Evolutionary conservation across 371 early-diverging fungal species (phyloP).

Genomic region (Umbelopsis sp.): DNA sequence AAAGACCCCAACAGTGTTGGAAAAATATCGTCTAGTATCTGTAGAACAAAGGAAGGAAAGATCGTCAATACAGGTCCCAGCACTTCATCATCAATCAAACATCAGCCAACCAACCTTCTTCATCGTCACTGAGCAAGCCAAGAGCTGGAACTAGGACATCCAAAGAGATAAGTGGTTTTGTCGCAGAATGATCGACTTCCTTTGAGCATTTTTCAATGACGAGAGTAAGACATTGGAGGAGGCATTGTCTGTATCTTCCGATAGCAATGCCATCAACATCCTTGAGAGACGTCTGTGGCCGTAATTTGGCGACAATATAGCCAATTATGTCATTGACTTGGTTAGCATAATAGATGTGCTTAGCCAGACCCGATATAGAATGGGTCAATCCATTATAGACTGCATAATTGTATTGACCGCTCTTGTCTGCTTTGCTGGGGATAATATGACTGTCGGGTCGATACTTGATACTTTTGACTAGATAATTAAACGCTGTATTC

Average conservation of each 20-base stretch:
- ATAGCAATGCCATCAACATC: constrained; percentile 51
- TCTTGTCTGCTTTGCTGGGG: constrained; percentile 19
- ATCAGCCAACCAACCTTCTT: constrained; percentile 25
- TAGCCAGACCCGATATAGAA: constrained; percentile 74
- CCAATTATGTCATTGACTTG: constrained; percentile 83
- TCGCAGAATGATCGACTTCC: constrained; percentile 29
- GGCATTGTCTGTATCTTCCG: constrained; percentile 43
- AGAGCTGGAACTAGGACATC: constrained; percentile 47
- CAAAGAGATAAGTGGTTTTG: constrained; percentile 28
- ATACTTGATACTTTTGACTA: constrained; percentile 53
- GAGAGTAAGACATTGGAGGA: constrained; percentile 48
- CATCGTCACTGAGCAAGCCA: constrained; percentile 35
- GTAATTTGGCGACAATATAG: constrained; percentile 70
- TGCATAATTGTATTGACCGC: constrained; percentile 36
- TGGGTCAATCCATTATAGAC: constrained; percentile 58
- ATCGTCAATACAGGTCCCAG: neutral
- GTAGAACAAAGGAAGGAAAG: neutral
- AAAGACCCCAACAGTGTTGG: neutral
- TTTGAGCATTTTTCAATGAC: constrained; percentile 19
- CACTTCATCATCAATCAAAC: neutral
- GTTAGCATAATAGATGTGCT: constrained; percentile 81
- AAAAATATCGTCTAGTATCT: constrained; percentile 2
- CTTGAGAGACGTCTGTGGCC: constrained; percentile 39
- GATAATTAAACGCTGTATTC: constrained; percentile 65
- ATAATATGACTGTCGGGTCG: constrained; percentile 22